A percentile compares a stretch with the other conserved stretches of the same genome.
These are phyloP conservation scores for Trichoderma gamsii DNA, from an alignment of 495 filamentous ascomycete species.

Conservation along the genomic window DNA sequence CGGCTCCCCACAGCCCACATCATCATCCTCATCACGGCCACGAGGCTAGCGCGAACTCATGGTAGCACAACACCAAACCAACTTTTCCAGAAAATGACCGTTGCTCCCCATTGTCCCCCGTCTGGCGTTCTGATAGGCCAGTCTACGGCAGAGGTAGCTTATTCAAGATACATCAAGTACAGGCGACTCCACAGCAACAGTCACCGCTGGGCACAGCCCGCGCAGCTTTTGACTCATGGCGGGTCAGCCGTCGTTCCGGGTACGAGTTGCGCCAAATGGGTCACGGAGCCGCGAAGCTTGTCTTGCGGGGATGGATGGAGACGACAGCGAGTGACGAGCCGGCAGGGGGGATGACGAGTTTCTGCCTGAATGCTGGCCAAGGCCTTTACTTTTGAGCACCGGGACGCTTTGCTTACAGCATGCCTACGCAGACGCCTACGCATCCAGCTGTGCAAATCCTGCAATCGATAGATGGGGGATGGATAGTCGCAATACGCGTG, in stretches of 20 bases:
- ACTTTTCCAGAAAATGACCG: background rate
- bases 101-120: background rate
- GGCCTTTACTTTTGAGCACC: no score
- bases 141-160: background rate
- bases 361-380: background rate
- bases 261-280: background rate
- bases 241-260: background rate
- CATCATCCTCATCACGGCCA: background rate
- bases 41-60: background rate
- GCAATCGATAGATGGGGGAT: no score
- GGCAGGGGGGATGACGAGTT: background rate
- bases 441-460: no score
- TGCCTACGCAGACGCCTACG: no score
- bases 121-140: background rate
- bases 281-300: background rate
- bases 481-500: no score
- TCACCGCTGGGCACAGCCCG: background rate
- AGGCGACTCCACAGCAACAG: background rate
- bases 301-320: background rate
- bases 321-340: no score
- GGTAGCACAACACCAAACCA: background rate
- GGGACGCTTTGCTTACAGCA: no score
- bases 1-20: background rate
- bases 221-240: conserved; percentile 5
- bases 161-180: no score